phyloP scores from a whole-genome alignment of 495 filamentous ascomycete species.

The Lepidopterella palustris region DNA sequence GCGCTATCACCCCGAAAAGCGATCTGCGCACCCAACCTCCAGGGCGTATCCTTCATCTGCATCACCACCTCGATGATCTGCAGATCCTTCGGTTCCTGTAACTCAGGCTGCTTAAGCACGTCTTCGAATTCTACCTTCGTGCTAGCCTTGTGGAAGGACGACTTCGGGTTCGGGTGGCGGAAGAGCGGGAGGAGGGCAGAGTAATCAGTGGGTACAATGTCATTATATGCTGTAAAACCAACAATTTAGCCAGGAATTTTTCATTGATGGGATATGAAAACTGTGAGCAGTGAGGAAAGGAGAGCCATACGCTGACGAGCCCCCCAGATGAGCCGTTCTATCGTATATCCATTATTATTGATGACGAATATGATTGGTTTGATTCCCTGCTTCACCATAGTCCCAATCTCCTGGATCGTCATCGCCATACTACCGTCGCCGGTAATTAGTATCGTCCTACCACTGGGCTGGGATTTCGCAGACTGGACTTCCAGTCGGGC shows the following conservation, averaged over 20 bases:
- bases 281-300: background rate
- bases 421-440: conserved; percentile 38
- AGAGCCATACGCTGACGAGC: conserved; percentile 22
- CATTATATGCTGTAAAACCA: conserved; percentile 40
- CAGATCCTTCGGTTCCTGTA: conserved; percentile 24
- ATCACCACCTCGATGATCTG: conserved; percentile 37
- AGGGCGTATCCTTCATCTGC: conserved; percentile 35
- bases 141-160: conserved; percentile 30
- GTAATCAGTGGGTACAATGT: conserved; percentile 36
- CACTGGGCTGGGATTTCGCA: conserved; percentile 1
- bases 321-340: conserved; percentile 40
- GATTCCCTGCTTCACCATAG: conserved; percentile 33
- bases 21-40: conserved; percentile 29
- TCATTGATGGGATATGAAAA: background rate
- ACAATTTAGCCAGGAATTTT: no score
- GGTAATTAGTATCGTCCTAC: conserved; percentile 33
- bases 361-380: conserved; percentile 32
- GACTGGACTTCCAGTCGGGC: conserved; percentile 21
- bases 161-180: conserved; percentile 22
- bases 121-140: conserved; percentile 35
- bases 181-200: conserved; percentile 35
- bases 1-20: conserved; percentile 27
- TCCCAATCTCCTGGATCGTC: conserved; percentile 38
- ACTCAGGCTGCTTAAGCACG: conserved; percentile 18
- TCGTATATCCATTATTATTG: conserved; percentile 39